Evolutionary conservation across 2,329 filamentous ascomycete species (phyloP), one percentile per base, ranked within the genome.

Genomic region (Pleurostoma richardsiae): DNA sequence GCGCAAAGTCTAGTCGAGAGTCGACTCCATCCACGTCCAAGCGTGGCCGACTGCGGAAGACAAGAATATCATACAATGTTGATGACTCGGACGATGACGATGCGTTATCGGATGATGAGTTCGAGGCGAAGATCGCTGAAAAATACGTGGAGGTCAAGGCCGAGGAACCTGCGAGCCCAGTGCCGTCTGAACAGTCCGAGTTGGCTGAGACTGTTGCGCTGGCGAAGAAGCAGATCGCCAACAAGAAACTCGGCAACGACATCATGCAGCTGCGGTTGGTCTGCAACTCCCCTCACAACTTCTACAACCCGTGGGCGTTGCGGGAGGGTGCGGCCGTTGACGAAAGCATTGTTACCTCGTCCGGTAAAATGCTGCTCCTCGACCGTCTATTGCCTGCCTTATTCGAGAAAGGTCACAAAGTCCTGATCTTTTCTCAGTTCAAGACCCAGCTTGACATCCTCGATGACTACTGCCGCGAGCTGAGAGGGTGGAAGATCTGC

Each of bases 361-460:
- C 90, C 0, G 94, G 94, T 10, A 99, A 99, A 64, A 96, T 99
- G 90, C 79, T 96, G 3, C 79, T 99, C 1, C 79, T 99, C 0
- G 94, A 99, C 62, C 83, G 90, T 0, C 76, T 99, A 0, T 77
- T 99, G 0, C 87, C 88, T 0, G 76, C 76, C 2, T 76, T 99
- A 0, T 85, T 99, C 49, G 54, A 71, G 0, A 76, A 80, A 1
- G 85, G 80, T 4, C 91, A 96, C 70, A 97, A 97, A 60, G 86
- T 97, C 29, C 79, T 99, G 41, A 90, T 99, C 44, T 99, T 99
- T 66, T 95, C 89, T 0, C 94, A 99, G 60, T 99, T 99, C 70
- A 95, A 91, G 48, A 95, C 86, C 0, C 91, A 96, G 53, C 80
- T 99, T 0, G 90, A 97, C 59, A 86, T 99, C 3, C 73, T 99